A percentile compares a stretch with the other conserved stretches of the same genome.
Evolutionary conservation across 2,329 filamentous ascomycete genomes (phyloP).

Genomic region (Cryoendolithus antarcticus): DNA sequence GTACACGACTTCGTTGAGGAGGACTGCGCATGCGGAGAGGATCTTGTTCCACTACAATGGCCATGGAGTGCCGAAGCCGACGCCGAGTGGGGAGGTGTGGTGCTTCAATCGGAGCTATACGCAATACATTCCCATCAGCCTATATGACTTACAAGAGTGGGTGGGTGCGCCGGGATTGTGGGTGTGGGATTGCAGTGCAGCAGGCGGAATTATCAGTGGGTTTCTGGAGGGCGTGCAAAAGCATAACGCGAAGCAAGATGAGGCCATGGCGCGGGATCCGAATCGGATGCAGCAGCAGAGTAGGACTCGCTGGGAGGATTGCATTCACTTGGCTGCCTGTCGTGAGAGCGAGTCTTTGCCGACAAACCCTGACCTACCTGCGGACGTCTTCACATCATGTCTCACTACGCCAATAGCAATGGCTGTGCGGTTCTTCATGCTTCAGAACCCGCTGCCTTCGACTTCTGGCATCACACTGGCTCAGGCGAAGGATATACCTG

Average conservation of each 20-base stretch:
- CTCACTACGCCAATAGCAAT: slow-evolving; percentile 96
- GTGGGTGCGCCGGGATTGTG: slow-evolving; percentile 90
- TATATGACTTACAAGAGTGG: slow-evolving; percentile 94
- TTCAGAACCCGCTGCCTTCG: slow-evolving; percentile 68
- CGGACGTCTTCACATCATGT: slow-evolving; percentile 91
- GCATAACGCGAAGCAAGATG: slow-evolving; percentile 78
- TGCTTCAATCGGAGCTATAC: slow-evolving; percentile 99
- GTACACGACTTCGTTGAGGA: slow-evolving; percentile 77
- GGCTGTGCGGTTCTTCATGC: slow-evolving; percentile 87
- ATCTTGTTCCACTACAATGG: slow-evolving; percentile 97
- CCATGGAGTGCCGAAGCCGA: slow-evolving; percentile 94
- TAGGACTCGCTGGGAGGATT: slow-evolving; percentile 59
- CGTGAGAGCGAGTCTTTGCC: slow-evolving; percentile 82
- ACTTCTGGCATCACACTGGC: slow-evolving; percentile 55
- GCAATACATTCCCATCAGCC: slow-evolving; percentile 91
- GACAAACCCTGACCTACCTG: slow-evolving; percentile 84
- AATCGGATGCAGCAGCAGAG: slow-evolving; percentile 17
- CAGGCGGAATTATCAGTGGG: slow-evolving; percentile 87
- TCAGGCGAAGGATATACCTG: slow-evolving; percentile 78
- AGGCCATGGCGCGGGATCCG: slow-evolving; percentile 63
- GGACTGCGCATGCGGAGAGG: slow-evolving; percentile 90
- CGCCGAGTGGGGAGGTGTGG: slow-evolving; percentile 93
- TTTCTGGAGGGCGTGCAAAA: slow-evolving; percentile 92
- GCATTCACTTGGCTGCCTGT: slow-evolving; percentile 88
- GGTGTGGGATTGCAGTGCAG: slow-evolving; percentile 95